Evolutionary conservation across 1,284 basidiomycete genomes (phyloP), one percentile per base, ranked within the genome.

Genomic region (Ganoderma sp.): DNA sequence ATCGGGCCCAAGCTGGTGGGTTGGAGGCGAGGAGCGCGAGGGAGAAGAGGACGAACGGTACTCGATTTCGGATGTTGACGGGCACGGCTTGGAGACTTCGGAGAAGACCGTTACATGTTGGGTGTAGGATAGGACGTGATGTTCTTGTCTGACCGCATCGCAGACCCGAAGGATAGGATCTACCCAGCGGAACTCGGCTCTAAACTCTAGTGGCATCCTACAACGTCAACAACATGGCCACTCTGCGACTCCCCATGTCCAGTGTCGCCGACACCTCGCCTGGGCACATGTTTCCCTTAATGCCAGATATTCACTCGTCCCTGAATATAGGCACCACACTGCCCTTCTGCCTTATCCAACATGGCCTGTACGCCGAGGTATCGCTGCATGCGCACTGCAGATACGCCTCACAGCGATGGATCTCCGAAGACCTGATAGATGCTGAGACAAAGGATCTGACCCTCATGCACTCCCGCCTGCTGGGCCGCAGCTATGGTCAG

Each of bases 41-140:
- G 65, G 64, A 14, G 68, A n/a, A 32, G 45, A 25, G 43, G 32
- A 64, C 5, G 64, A 59, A 28, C 10, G 17, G 52, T 25, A 37
- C 25, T 19, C n/a, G 32, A 61, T 42, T 41, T 2, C 9, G 12
- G 43, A 25, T 17, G 61, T 2, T 22, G 43, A 59, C 50, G 59
- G 48, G 48, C 25, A 43, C 28, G 28, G 15, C 52, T 25, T 17
- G 39, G 60, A 32, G 10, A 19, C 15, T 34, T 34, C 32, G 34
- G 28, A 39, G n/a, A 8, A 39, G 4, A 22, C 19, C 52, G 19
- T 32, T 15, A 9, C 34, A 19, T 19, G 22, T 58, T 58, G 34
- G 34, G n/a, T 58, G 56, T 58, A 39, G 19, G 34, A 39, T 58
- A 19, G 14, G 25, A 34, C 7, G 28, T 17, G 28, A 56, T 34